Evolutionary conservation across 768 basidiomycete genomes (phyloP).

Genomic region (Trametes cingulata): DNA sequence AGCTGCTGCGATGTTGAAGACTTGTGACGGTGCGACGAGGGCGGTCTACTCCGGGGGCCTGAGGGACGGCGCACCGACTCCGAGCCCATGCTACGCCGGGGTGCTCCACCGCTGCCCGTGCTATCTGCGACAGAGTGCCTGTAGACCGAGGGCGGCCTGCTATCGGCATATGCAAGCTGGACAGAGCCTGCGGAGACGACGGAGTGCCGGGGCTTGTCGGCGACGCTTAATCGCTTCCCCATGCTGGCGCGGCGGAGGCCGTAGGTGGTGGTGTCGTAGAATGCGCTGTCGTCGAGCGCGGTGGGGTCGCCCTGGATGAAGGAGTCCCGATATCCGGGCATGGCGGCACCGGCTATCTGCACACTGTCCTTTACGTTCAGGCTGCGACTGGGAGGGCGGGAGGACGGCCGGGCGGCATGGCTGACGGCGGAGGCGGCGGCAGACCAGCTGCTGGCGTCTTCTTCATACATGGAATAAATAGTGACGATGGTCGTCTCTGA

Average conservation of each 20-base stretch:
- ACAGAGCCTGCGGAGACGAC: slow-evolving; percentile 31
- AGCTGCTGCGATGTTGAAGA: slow-evolving; percentile 9
- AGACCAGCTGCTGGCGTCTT: slow-evolving; percentile 56
- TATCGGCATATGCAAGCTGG: slow-evolving; percentile 30
- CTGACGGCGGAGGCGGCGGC: slow-evolving; percentile 29
- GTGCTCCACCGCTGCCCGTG: slow-evolving; percentile 14
- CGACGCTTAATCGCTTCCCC: slow-evolving; percentile 26
- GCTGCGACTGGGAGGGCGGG: slow-evolving; percentile 33
- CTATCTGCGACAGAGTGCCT: slow-evolving; percentile 17
- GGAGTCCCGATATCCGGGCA: slow-evolving; percentile 38
- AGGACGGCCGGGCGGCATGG: slow-evolving; percentile 20
- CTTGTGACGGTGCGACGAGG: slow-evolving; percentile 11
- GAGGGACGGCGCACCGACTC: slow-evolving; percentile 17
- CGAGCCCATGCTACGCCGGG: slow-evolving; percentile 17
- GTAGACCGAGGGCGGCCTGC: slow-evolving; percentile 26
- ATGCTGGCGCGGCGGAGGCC: slow-evolving; percentile 23
- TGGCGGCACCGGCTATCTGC: slow-evolving; percentile 24
- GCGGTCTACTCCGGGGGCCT: slow-evolving; percentile 16
- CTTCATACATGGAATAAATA: slow-evolving; percentile 87
- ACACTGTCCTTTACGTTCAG: slow-evolving; percentile 32
- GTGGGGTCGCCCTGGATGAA: slow-evolving; percentile 30
- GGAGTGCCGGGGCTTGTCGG: slow-evolving; percentile 26
- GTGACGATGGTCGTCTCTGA: slow-evolving; percentile 78
- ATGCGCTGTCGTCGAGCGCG: slow-evolving; percentile 31
- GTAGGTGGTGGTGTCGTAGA: slow-evolving; percentile 32